Percentiles rank a stretch among this genome's conserved stretches.
phyloP scores from a whole-genome alignment of 331 rosid genomes.

The Prunus yedoensis region DNA sequence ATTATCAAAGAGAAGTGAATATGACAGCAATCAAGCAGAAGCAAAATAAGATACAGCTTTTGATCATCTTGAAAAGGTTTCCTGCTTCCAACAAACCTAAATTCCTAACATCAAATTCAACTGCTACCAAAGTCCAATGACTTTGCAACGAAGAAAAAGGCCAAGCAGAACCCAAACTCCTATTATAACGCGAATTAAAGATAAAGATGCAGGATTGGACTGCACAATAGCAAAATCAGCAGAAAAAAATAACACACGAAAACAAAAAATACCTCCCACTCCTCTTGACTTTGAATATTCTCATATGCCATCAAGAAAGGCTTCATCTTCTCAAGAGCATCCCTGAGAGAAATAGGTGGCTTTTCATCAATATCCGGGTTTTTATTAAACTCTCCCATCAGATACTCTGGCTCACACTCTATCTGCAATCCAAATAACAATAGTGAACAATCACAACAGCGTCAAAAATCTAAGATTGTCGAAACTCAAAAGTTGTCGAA shows the following conservation, averaged over 20 bases:
- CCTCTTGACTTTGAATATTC: constrained; percentile 81
- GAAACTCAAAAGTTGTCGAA: neutral
- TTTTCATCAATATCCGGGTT: constrained; percentile 91
- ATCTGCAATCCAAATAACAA: constrained; percentile 52
- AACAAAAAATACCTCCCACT: constrained; percentile 81
- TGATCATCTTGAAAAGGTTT: neutral
- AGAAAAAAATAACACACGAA: neutral
- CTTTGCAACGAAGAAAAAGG: neutral
- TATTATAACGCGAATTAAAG: neutral
- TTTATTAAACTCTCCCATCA: constrained; percentile 74
- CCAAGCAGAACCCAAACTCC: neutral
- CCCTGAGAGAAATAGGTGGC: constrained; percentile 74
- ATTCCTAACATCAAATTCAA: neutral
- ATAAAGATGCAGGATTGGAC: neutral
- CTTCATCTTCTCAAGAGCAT: constrained; percentile 87
- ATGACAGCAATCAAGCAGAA: neutral
- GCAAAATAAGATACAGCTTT: neutral
- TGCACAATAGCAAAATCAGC: constrained; percentile 6
- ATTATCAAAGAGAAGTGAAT: neutral
- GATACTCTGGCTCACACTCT: constrained; percentile 85
- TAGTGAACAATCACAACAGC: neutral
- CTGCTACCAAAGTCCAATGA: neutral
- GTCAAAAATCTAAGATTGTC: neutral
- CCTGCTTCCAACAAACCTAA: neutral
- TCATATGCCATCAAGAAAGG: constrained; percentile 93